Evolutionary conservation across 2,329 filamentous ascomycete species (phyloP).

Genomic region (Ceratocystis colombiana): DNA sequence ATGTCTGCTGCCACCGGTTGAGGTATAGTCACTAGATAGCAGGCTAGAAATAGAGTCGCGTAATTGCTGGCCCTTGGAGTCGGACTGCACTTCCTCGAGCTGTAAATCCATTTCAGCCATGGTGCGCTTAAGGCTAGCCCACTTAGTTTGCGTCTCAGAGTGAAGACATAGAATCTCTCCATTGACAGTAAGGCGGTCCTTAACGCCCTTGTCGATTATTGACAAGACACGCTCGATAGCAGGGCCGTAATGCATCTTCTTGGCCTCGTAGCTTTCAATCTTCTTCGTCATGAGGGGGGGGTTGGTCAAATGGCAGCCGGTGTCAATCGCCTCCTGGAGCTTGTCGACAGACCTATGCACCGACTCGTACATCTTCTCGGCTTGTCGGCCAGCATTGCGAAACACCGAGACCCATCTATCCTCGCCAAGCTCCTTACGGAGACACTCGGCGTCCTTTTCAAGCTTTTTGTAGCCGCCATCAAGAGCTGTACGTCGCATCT

Average conservation of each 20-base stretch:
- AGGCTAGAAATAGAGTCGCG: slow-evolving; percentile 80
- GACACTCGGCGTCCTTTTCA: slow-evolving; percentile 77
- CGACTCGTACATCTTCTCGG: slow-evolving; percentile 93
- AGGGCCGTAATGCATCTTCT: slow-evolving; percentile 86
- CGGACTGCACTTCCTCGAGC: slow-evolving; percentile 61
- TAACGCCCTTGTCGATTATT: slow-evolving; percentile 92
- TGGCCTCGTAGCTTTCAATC: slow-evolving; percentile 86
- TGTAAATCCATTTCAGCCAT: slow-evolving; percentile 66
- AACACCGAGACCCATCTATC: slow-evolving; percentile 96
- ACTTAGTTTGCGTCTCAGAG: slow-evolving; percentile 73
- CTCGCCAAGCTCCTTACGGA: slow-evolving; percentile 84
- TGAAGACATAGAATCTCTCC: slow-evolving; percentile 85
- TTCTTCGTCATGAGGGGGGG: slow-evolving; percentile 63
- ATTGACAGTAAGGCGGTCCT: slow-evolving; percentile 90
- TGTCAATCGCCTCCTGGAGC: slow-evolving; percentile 68
- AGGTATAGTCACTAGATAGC: slow-evolving; percentile 72
- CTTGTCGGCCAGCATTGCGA: slow-evolving; percentile 80
- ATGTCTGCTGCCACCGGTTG: slow-evolving; percentile 51
- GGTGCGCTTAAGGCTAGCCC: slow-evolving; percentile 63
- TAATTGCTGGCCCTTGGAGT: slow-evolving; percentile 60
- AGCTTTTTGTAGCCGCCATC: slow-evolving; percentile 83
- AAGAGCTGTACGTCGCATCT: slow-evolving; percentile 60
- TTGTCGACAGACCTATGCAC: slow-evolving; percentile 79
- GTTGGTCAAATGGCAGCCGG: slow-evolving; percentile 62
- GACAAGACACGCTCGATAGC: slow-evolving; percentile 83